Evolutionary conservation across 345 rosid genomes (phyloP).

Genomic region (Acer negundo): DNA sequence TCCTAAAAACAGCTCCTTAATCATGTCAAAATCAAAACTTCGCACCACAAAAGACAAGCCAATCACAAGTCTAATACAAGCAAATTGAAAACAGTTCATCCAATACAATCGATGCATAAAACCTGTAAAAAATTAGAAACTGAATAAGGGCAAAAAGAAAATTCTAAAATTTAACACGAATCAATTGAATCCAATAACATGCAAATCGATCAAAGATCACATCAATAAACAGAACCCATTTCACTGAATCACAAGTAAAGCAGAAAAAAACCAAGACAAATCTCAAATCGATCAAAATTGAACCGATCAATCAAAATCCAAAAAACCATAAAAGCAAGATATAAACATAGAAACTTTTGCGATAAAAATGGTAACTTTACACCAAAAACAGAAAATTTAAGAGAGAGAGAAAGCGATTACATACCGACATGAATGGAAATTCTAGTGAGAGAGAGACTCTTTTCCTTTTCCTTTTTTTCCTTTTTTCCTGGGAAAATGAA

Average conservation of each 20-base stretch:
- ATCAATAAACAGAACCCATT: constrained; percentile 15
- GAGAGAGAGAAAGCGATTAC: constrained; percentile 26
- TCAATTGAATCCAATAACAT: constrained; percentile 1
- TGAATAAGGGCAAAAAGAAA: neutral
- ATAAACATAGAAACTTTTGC: constrained; percentile 6
- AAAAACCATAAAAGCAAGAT: neutral
- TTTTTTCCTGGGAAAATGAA: constrained; percentile 1
- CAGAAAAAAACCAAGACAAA: constrained; percentile 17
- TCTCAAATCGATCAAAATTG: constrained; percentile 15
- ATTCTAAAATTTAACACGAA: neutral
- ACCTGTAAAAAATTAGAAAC: neutral
- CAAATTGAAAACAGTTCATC: neutral
- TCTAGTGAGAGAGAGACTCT: constrained; percentile 30
- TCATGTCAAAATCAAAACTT: neutral
- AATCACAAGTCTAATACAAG: no score
- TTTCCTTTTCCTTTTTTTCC: neutral
- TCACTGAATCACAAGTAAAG: constrained; percentile 1
- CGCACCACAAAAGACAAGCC: neutral
- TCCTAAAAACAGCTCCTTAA: neutral
- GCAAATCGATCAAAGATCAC: constrained; percentile 15
- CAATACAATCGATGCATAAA: neutral
- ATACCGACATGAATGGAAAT: constrained; percentile 64
- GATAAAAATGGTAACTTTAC: constrained; percentile 11
- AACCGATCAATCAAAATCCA: constrained; percentile 14
- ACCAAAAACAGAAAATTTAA: constrained; percentile 5